Base-by-base conservation (phyloP, 139 green algal species). In the Chlorella sp. region DNA sequence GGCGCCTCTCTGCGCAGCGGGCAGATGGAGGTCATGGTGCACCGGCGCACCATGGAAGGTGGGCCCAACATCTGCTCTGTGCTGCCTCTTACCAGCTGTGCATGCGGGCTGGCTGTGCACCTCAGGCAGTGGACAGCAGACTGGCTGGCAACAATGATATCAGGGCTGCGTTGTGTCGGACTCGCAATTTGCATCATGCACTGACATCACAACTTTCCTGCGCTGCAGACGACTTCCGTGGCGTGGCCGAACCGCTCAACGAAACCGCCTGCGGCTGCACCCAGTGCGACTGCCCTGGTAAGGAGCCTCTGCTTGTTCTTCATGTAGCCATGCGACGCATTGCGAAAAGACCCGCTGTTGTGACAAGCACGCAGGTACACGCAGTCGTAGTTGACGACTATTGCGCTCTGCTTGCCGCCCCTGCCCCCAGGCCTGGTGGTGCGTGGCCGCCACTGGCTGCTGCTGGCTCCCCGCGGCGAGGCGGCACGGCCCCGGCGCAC, bases 181-280 rank as follows among this genome's bases (percentile, higher is more conserved):
- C n/a, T n/a, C n/a, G n/a, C n/a, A n/a, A n/a, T n/a, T n/a, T n/a
- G n/a, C n/a, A n/a, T n/a, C n/a, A n/a, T n/a, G n/a, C n/a, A n/a
- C n/a, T n/a, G n/a, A n/a, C n/a, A n/a, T n/a, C n/a, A n/a, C n/a
- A n/a, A n/a, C n/a, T n/a, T n/a, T n/a, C n/a, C n/a, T n/a, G n/a
- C 68, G 81, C 54, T 28, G 68, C 81, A 73, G 94, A 95, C 48
- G 94, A 97, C 82, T 68, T 19, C 14, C 72, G 94, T 1, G 94
- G 94, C 30, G 94, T 97, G 20, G 89, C 28, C 2, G 94, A 97
- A 87, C 76, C 90, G 19, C 74, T 97, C 2, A 94, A 95, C 73
- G 94, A 97, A 87, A 97, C 92, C 1, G 77, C 89, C 64, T 95
- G 93, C 67, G 92, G 91, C 64, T 94, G 90, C 86, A 73, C 67